A percentile compares a stretch with the other conserved stretches of the same genome.
Conservation (phyloP, 306 rosid species). For the Bauhinia variegata region DNA sequence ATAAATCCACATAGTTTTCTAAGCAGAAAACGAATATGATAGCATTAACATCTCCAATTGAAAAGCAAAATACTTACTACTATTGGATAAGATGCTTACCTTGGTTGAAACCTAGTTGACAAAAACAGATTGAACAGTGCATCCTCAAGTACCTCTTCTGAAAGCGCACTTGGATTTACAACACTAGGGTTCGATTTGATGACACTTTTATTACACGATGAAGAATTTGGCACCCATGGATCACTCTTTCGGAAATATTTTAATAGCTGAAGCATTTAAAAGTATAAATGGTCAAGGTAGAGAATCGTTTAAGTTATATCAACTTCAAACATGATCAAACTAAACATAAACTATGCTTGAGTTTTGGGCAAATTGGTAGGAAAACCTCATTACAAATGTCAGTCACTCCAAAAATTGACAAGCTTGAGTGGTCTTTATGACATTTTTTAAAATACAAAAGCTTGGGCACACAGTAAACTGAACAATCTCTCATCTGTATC, state of each 20-base stretch:
- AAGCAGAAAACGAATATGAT: background rate
- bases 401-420: background rate
- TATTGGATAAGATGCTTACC: constrained; percentile 47
- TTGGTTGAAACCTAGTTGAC: constrained; percentile 62
- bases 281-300: constrained; percentile 23
- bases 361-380: constrained; percentile 17
- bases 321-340: background rate
- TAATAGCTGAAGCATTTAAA: constrained; percentile 65
- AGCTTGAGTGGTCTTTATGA: background rate
- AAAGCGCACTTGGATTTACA: constrained; percentile 41
- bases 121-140: constrained; percentile 60
- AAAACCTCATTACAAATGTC: background rate
- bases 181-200: constrained; percentile 16
- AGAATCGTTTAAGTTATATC: background rate
- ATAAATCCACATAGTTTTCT: background rate
- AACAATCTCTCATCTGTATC: no score
- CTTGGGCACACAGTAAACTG: no score
- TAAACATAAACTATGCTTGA: background rate
- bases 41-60: background rate
- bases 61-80: constrained; percentile 8
- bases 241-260: constrained; percentile 55
- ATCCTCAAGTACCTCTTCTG: constrained; percentile 50
- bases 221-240: constrained; percentile 67
- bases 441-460: no score
- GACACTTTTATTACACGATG: constrained; percentile 23